Conservation (phyloP, 495 filamentous ascomycete genomes). For the Penicillium chermesinum region DNA sequence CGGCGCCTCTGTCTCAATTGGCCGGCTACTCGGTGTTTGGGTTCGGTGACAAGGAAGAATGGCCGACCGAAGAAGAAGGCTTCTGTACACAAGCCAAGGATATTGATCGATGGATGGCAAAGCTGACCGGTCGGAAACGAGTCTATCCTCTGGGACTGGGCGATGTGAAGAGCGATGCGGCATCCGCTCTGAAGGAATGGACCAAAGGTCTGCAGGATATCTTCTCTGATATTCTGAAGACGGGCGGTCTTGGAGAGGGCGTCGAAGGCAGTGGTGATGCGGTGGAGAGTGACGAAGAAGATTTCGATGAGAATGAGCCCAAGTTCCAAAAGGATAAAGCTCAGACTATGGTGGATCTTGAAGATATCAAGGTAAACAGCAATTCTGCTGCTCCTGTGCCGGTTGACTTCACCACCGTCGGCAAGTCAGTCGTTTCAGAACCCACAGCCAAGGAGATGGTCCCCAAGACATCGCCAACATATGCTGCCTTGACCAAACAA, state of each 20-base stretch:
- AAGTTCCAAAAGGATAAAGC: conserved; percentile 37
- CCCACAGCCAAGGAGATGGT: conserved; percentile 79
- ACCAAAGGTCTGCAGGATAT: conserved; percentile 65
- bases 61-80: conserved; percentile 84
- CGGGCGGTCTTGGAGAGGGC: conserved; percentile 70
- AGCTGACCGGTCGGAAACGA: conserved; percentile 71
- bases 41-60: conserved; percentile 83
- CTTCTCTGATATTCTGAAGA: conserved; percentile 55
- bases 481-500: conserved; percentile 85
- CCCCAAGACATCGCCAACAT: conserved; percentile 79
- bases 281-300: conserved; percentile 77
- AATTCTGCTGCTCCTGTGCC: conserved; percentile 54
- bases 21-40: conserved; percentile 92
- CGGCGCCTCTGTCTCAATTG: conserved; percentile 67
- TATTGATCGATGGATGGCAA: conserved; percentile 93
- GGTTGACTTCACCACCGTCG: conserved; percentile 78
- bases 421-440: conserved; percentile 38
- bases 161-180: conserved; percentile 71
- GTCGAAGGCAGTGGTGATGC: conserved; percentile 76
- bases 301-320: conserved; percentile 42
- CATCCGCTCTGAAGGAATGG: conserved; percentile 69
- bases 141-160: conserved; percentile 84
- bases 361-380: conserved; percentile 67
- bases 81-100: conserved; percentile 88
- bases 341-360: conserved; percentile 64